Evolutionary conservation across 169 alveolate species (phyloP).

Genomic region (Plasmodium adleri): DNA sequence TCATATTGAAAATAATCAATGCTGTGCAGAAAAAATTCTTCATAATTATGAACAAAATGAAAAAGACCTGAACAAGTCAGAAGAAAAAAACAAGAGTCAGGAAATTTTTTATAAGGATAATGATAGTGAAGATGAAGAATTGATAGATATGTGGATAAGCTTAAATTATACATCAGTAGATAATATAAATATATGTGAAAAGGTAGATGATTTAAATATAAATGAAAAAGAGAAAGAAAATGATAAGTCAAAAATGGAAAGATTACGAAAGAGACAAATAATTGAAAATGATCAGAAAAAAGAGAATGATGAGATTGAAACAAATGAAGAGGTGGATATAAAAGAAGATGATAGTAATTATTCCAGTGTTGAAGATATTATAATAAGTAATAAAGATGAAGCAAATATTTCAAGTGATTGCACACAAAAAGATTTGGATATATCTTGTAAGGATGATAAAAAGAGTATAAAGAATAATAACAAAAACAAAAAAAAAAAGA

Average conservation of each 20-base stretch:
- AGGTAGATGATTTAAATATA: constrained; percentile 5
- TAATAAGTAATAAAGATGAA: not conserved
- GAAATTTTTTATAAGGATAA: not conserved
- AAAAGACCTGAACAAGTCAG: not conserved
- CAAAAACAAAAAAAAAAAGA: not conserved
- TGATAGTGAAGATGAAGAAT: not conserved
- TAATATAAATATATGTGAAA: constrained; percentile 3
- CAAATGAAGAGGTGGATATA: too few species aligned
- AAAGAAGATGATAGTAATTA: too few species aligned
- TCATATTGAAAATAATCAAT: not conserved
- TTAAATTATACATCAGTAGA: constrained; percentile 15
- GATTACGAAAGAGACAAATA: too few species aligned
- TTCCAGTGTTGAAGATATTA: not conserved
- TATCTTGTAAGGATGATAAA: not conserved
- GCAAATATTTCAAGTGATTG: not conserved
- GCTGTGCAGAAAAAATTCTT: not conserved
- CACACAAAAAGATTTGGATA: not conserved
- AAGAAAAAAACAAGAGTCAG: not conserved
- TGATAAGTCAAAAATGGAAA: too few species aligned
- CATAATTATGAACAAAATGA: not conserved
- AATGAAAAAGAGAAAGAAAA: not conserved
- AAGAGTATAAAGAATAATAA: not conserved
- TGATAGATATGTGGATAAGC: constrained; percentile 14
- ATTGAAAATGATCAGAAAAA: too few species aligned
- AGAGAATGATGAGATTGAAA: too few species aligned